Evolutionary conservation across 1,284 basidiomycete genomes (phyloP).

Genomic region (Meira miltonrushii): DNA sequence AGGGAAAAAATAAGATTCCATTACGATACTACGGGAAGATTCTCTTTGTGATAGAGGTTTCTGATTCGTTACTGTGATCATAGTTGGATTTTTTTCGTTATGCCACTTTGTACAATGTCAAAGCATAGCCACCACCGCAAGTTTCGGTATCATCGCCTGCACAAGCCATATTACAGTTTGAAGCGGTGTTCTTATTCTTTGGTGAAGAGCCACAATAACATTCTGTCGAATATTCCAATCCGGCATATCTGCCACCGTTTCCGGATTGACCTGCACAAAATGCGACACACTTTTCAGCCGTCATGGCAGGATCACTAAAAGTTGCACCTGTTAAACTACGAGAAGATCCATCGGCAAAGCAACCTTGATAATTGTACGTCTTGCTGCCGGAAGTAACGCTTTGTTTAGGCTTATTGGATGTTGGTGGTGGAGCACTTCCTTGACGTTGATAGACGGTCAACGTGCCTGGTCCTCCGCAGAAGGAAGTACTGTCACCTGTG

Average conservation of each 20-base stretch:
- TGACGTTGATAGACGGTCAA: background rate
- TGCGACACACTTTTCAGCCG: background rate
- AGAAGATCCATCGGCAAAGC: slow-evolving; percentile 1
- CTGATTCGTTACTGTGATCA: too few relatives aligned
- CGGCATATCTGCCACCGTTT: background rate
- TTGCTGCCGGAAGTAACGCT: background rate
- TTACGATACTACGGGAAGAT: too few relatives aligned
- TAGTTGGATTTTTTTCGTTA: too few relatives aligned
- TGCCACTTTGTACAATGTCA: background rate
- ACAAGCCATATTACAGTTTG: slow-evolving; percentile 1
- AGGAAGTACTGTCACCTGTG: background rate
- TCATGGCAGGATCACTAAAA: background rate
- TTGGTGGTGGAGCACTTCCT: slow-evolving; percentile 1
- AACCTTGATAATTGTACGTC: background rate
- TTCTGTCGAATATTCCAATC: background rate
- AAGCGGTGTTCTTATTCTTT: background rate
- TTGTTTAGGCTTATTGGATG: background rate
- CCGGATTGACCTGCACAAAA: background rate
- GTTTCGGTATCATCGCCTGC: background rate
- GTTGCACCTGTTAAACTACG: background rate
- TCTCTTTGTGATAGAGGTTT: too few relatives aligned
- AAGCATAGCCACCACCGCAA: slow-evolving; percentile 1
- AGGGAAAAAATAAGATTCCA: too few relatives aligned
- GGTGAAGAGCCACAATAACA: background rate
- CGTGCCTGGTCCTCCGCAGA: background rate